Evolutionary conservation across 2,329 filamentous ascomycete genomes (phyloP), one percentile per base, ranked within the genome.

Genomic region (Aspergillus brunneoviolaceus): DNA sequence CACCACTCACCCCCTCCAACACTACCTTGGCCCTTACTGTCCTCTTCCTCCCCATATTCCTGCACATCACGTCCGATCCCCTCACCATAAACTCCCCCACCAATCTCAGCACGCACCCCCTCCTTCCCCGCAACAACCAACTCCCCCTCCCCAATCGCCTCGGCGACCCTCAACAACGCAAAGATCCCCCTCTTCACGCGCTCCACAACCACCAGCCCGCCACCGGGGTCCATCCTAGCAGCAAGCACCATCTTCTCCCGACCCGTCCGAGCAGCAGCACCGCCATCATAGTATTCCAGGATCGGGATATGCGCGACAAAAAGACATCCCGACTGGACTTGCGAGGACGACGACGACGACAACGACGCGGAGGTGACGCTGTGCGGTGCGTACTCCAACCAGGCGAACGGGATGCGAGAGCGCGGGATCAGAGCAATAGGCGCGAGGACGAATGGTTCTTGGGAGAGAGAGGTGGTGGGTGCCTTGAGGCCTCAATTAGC

Each of bases 141-240:
- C 63, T 78, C 74, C 2, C 74, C 73, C 60, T 78, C 76, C 48
- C 71, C 68, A 6, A 79, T 70, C 55, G 67, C 70, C 16, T 63
- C 62, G 7, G 65, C 72, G 49, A 79, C 66, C 42, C 71, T 70
- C 25, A 67, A 74, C 33, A 79, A 65, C n/a, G 77, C 72, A 60
- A 77, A 79, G 45, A 79, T 69, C 2, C 72, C 72, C 49, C 58
- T 63, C 57, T 78, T 78, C 16, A 78, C 75, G 19, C 72, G 62
- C 59, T 79, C 77, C 9, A 79, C 66, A 27, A 74, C 69, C 59
- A 75, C 79, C 5, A 79, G 60, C 3, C 70, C 69, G 1, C 71
- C 69, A 55, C 70, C 70, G 23, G 65, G 63, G 5, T 64, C 45
- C 27, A 74, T 63, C 27, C 75, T 70, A 12, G 72, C 72, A 5